Evolutionary conservation across 2,329 filamentous ascomycete genomes (phyloP).

Genomic region (Furcasterigmium furcatum): DNA sequence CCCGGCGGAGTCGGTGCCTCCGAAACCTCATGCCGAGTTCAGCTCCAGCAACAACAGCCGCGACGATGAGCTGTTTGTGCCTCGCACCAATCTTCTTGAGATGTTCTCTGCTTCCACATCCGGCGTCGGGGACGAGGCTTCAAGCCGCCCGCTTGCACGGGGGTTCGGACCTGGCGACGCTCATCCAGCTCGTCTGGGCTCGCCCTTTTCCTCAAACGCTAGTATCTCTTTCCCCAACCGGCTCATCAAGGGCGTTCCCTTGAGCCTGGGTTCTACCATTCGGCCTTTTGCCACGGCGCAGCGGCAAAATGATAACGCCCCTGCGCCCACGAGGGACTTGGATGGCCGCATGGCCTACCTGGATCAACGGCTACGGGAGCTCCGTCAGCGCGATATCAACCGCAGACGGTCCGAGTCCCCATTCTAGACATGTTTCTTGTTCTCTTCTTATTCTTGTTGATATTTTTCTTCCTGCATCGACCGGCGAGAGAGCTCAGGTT

Average conservation of each 20-base stretch:
- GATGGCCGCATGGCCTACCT: slow-evolving; percentile 54
- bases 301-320: slow-evolving; percentile 32
- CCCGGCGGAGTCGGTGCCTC: background rate
- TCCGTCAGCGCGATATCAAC: slow-evolving; percentile 40
- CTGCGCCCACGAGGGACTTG: slow-evolving; percentile 37
- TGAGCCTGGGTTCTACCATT: slow-evolving; percentile 40
- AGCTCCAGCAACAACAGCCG: slow-evolving; percentile 27
- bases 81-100: slow-evolving; percentile 37
- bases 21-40: slow-evolving; percentile 14
- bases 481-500: too few relatives aligned
- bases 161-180: slow-evolving; percentile 21
- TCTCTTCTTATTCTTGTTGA: slow-evolving; percentile 16
- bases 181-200: slow-evolving; percentile 50
- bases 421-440: slow-evolving; percentile 26
- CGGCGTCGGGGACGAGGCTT: background rate
- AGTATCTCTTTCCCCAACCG: slow-evolving; percentile 61
- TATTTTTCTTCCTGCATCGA: slow-evolving; percentile 4
- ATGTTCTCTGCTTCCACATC: slow-evolving; percentile 24
- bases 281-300: slow-evolving; percentile 58
- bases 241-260: slow-evolving; percentile 40
- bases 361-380: slow-evolving; percentile 53
- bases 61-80: slow-evolving; percentile 34
- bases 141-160: background rate
- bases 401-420: slow-evolving; percentile 48
- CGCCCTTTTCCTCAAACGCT: slow-evolving; percentile 50